Percentiles rank a stretch among this genome's conserved stretches.
phyloP scores from a whole-genome alignment of 345 rosid genomes.

The Excoecaria cochinchinensis region DNA sequence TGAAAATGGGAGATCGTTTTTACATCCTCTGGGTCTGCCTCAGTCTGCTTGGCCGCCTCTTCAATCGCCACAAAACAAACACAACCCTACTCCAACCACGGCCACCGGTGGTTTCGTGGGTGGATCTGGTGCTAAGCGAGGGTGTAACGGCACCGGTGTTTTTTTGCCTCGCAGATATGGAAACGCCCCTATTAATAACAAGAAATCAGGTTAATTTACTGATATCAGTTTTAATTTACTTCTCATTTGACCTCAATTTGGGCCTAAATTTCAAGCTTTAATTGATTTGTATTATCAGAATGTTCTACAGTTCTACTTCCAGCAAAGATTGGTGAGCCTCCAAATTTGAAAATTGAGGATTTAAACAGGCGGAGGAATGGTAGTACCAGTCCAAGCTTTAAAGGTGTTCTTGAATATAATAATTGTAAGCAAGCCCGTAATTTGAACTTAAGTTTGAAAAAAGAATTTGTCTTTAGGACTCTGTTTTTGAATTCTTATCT shows the following conservation, averaged over 20 bases:
- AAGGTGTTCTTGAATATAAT: conserved; percentile 25
- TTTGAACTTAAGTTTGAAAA: not conserved
- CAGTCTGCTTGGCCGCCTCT: no score
- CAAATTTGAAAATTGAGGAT: conserved; percentile 12
- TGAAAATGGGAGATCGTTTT: no score
- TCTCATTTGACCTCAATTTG: not conserved
- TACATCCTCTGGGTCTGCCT: no score
- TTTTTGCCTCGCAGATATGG: conserved; percentile 35
- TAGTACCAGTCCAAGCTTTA: conserved; percentile 27
- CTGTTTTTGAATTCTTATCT: no score
- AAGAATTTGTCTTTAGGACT: no score
- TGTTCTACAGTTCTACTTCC: conserved; percentile 18
- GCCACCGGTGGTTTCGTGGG: conserved; percentile 29
- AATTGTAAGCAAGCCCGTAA: conserved; percentile 23
- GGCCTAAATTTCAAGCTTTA: not conserved
- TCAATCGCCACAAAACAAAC: no score
- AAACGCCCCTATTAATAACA: conserved; percentile 13
- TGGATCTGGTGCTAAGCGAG: conserved; percentile 34
- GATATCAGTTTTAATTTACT: not conserved
- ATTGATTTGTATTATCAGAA: conserved; percentile 1
- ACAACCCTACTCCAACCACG: conserved; percentile 7
- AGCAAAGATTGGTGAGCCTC: conserved; percentile 20
- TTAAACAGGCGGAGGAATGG: not conserved
- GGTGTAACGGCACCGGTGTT: conserved; percentile 31
- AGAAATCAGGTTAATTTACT: conserved; percentile 15